Evolutionary conservation across 768 basidiomycete genomes (phyloP).

Genomic region (Suillus luteus): DNA sequence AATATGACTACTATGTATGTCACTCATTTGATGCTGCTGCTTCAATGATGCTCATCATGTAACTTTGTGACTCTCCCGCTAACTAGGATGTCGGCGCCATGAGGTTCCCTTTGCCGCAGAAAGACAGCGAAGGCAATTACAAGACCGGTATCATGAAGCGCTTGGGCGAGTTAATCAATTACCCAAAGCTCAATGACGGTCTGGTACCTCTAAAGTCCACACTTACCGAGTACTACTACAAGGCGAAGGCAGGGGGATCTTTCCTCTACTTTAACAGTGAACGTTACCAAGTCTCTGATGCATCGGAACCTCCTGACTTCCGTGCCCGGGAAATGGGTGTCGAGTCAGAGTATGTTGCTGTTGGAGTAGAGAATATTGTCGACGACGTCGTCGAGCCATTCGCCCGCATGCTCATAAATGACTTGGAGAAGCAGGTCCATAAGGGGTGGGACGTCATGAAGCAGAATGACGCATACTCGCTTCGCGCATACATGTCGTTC

Average conservation of each 20-base stretch:
- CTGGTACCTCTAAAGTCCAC: slow-evolving; percentile 20
- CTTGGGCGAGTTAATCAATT: slow-evolving; percentile 32
- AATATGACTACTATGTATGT: slow-evolving; percentile 41
- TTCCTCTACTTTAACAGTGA: slow-evolving; percentile 27
- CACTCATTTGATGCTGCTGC: background rate
- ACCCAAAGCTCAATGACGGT: slow-evolving; percentile 26
- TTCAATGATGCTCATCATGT: background rate
- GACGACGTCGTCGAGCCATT: slow-evolving; percentile 24
- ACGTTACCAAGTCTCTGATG: background rate
- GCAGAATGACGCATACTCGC: slow-evolving; percentile 29
- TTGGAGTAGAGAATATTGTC: slow-evolving; percentile 22
- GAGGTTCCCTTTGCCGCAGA: slow-evolving; percentile 36
- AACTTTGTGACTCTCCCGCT: slow-evolving; percentile 15
- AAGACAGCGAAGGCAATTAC: slow-evolving; percentile 15
- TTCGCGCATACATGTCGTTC: slow-evolving; percentile 24
- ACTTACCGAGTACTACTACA: slow-evolving; percentile 24
- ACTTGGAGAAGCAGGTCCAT: slow-evolving; percentile 18
- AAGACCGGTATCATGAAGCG: slow-evolving; percentile 34
- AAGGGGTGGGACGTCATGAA: slow-evolving; percentile 27
- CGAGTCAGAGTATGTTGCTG: slow-evolving; percentile 14
- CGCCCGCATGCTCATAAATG: slow-evolving; percentile 20
- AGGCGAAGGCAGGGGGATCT: slow-evolving; percentile 18
- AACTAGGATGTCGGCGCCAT: slow-evolving; percentile 42
- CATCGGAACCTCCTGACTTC: slow-evolving; percentile 9
- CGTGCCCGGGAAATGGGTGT: slow-evolving; percentile 15